Percentiles rank a stretch among this genome's conserved stretches.
Conservation (phyloP, 805 yeast genomes). For the Millerozyma acaciae region DNA sequence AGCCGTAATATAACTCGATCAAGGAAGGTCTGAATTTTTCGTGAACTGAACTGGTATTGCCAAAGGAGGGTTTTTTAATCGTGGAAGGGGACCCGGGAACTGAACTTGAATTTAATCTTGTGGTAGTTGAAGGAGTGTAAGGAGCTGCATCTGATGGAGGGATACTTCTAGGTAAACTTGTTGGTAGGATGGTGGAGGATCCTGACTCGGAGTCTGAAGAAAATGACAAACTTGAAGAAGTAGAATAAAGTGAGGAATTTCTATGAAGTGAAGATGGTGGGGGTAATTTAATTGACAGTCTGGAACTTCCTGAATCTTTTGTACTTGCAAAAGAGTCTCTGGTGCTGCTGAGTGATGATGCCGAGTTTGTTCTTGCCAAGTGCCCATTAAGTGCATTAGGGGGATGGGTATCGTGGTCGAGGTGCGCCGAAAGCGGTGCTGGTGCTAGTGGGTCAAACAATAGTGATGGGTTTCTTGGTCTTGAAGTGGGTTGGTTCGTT, state of each 20-base stretch:
- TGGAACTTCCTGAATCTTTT: constrained; percentile 7
- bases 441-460: constrained; percentile 50
- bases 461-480: constrained; percentile 46
- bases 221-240: constrained; percentile 5
- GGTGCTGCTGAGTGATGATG: constrained; percentile 3
- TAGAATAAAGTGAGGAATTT: constrained; percentile 7
- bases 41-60: constrained; percentile 15
- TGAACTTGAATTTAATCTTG: constrained; percentile 2
- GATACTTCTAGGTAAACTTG: constrained; percentile 11
- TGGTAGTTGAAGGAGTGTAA: background rate
- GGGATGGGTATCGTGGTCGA: background rate
- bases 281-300: constrained; percentile 14
- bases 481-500: constrained; percentile 7
- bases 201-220: constrained; percentile 2
- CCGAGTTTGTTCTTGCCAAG: background rate
- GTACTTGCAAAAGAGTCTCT: background rate
- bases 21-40: constrained; percentile 35
- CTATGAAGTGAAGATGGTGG: constrained; percentile 19
- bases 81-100: constrained; percentile 11
- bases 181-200: background rate
- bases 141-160: constrained; percentile 6
- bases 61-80: constrained; percentile 14
- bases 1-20: constrained; percentile 26
- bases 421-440: constrained; percentile 19
- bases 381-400: background rate